Conservation (phyloP, 1,284 basidiomycete genomes). For the Malassezia sympodialis region DNA sequence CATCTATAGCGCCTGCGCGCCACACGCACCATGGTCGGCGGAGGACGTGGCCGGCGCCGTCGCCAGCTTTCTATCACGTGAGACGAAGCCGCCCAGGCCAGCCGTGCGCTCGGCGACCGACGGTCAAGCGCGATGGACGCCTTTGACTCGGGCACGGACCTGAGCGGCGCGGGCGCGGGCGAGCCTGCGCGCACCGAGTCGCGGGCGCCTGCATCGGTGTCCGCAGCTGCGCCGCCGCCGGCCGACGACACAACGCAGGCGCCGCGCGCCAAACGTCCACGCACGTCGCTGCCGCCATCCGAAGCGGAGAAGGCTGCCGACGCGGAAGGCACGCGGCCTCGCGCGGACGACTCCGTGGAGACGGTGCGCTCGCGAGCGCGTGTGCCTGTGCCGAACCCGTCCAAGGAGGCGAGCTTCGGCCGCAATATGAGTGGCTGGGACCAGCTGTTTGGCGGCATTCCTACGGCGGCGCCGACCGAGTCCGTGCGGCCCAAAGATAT, state of each 20-base stretch:
- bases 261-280: background rate
- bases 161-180: conserved; percentile 11
- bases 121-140: conserved; percentile 7
- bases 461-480: background rate
- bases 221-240: background rate
- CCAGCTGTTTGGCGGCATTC: conserved; percentile 17
- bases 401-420: conserved; percentile 7
- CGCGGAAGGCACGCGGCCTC: background rate
- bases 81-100: background rate
- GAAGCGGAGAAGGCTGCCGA: background rate
- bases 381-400: background rate
- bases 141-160: conserved; percentile 15
- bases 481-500: conserved; percentile 9
- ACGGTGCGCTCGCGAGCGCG: background rate
- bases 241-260: background rate
- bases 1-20: background rate
- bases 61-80: background rate
- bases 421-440: conserved; percentile 18
- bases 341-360: background rate
- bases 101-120: background rate
- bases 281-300: background rate
- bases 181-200: background rate
- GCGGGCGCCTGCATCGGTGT: background rate
- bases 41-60: background rate
- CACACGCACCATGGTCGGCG: conserved; percentile 11